Percentiles rank a stretch among this genome's conserved stretches.
Evolutionary conservation across 2,329 filamentous ascomycete genomes (phyloP).

Genomic region (Macrophomina tecta): DNA sequence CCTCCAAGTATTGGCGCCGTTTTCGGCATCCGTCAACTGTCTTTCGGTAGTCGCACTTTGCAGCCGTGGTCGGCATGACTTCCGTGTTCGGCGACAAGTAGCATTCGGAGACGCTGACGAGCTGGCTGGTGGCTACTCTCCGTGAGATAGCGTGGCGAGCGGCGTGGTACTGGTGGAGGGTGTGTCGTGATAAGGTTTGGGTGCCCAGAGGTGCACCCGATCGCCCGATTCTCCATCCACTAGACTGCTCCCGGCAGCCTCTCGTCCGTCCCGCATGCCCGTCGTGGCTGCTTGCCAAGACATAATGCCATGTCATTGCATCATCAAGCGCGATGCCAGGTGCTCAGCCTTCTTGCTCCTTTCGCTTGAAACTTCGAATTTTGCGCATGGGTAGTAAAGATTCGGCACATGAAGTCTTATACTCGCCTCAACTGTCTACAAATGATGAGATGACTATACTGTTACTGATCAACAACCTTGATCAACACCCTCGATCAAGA

Average conservation of each 20-base stretch:
- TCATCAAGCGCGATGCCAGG: constrained; percentile 3
- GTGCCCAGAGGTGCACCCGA: neutral
- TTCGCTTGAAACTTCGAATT: no score
- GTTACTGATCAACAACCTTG: no score
- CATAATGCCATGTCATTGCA: neutral
- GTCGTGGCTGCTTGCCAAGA: neutral
- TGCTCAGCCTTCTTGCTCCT: neutral
- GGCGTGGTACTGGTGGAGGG: neutral
- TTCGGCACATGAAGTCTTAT: no score
- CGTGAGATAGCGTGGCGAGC: constrained; percentile 1
- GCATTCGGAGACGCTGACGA: neutral
- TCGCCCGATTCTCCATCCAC: constrained; percentile 7
- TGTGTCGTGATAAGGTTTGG: constrained; percentile 15
- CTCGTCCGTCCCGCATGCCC: neutral
- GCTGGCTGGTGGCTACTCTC: neutral
- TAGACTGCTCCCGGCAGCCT: neutral
- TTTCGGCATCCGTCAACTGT: neutral
- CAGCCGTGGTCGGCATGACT: neutral
- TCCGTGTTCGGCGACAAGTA: constrained; percentile 5
- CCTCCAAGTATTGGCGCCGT: neutral
- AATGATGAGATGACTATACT: no score
- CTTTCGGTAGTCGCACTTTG: neutral
- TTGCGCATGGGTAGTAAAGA: no score
- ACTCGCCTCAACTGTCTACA: no score
- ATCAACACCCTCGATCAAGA: no score